Evolutionary conservation across 2,329 filamentous ascomycete genomes (phyloP).

Genomic region (Xylariaceae sp.): DNA sequence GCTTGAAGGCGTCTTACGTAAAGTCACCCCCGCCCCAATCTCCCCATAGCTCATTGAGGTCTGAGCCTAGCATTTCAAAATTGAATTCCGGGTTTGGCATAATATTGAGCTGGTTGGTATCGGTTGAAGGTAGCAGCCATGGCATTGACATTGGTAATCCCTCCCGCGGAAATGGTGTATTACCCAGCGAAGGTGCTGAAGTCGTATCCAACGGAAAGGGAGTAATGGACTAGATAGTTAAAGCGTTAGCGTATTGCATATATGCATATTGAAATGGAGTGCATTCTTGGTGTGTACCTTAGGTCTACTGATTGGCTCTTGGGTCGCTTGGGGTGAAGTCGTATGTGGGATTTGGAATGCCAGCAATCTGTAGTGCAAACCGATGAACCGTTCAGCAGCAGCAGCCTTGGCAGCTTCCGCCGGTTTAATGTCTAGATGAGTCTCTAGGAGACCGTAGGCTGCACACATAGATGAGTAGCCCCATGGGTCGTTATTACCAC

Average conservation of each 20-base stretch:
- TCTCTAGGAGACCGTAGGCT: conserved; percentile 60
- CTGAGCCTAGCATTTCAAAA: conserved; percentile 55
- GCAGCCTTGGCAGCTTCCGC: conserved; percentile 60
- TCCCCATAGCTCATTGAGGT: conserved; percentile 60
- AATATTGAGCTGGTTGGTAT: conserved; percentile 36
- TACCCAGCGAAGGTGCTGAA: conserved; percentile 25
- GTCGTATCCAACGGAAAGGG: conserved; percentile 43
- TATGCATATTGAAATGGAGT: background rate
- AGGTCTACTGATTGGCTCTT: conserved; percentile 26
- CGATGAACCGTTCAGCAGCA: conserved; percentile 62
- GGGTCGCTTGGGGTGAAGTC: conserved; percentile 26
- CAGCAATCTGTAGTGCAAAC: conserved; percentile 59
- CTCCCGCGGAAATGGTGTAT: conserved; percentile 30
- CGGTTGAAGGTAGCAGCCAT: conserved; percentile 37
- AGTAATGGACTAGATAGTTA: conserved; percentile 43
- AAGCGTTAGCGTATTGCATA: conserved; percentile 30
- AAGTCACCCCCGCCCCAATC: conserved; percentile 39
- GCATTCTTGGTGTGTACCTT: conserved; percentile 37
- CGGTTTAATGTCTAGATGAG: conserved; percentile 60
- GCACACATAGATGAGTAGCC: conserved; percentile 66
- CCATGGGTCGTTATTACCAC: conserved; percentile 67
- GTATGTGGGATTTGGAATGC: conserved; percentile 53
- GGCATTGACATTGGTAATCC: conserved; percentile 36
- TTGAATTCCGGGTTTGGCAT: conserved; percentile 56
- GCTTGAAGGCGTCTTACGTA: conserved; percentile 6